Evolutionary conservation across 2,329 filamentous ascomycete genomes (phyloP).

Genomic region (Fusarium brevicatenulatum): DNA sequence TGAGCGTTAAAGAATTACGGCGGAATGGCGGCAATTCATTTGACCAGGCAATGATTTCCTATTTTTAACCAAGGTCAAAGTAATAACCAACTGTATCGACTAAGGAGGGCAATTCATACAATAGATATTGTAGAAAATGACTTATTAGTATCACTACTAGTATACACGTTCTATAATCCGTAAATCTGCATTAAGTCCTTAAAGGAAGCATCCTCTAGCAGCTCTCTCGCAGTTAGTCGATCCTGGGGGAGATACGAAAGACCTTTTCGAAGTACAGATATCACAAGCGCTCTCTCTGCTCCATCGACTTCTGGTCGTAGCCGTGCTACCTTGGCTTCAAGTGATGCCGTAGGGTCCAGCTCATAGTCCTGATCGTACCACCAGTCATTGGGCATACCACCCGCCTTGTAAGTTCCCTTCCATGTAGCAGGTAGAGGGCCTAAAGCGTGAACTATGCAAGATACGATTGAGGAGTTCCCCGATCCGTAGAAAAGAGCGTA

Average conservation of each 20-base stretch:
- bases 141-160: neutral
- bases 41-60: too few species aligned
- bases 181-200: rapidly evolving
- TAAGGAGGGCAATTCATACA: too few species aligned
- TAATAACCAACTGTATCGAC: too few species aligned
- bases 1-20: too few species aligned
- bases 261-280: rapidly evolving
- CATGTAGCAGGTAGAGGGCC: rapidly evolving
- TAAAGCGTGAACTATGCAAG: rapidly evolving
- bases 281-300: neutral
- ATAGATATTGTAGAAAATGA: too few species aligned
- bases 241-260: neutral
- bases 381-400: rapidly evolving
- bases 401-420: neutral
- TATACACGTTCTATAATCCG: neutral
- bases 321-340: neutral
- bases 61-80: too few species aligned
- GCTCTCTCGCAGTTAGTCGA: neutral
- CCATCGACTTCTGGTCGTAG: rapidly evolving
- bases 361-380: neutral
- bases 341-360: neutral
- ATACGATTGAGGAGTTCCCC: neutral
- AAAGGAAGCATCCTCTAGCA: neutral
- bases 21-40: too few species aligned
- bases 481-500: neutral